Percentiles rank a stretch among this genome's conserved stretches.
Conservation (phyloP, 768 basidiomycete species). For the Roridomyces roridus region DNA sequence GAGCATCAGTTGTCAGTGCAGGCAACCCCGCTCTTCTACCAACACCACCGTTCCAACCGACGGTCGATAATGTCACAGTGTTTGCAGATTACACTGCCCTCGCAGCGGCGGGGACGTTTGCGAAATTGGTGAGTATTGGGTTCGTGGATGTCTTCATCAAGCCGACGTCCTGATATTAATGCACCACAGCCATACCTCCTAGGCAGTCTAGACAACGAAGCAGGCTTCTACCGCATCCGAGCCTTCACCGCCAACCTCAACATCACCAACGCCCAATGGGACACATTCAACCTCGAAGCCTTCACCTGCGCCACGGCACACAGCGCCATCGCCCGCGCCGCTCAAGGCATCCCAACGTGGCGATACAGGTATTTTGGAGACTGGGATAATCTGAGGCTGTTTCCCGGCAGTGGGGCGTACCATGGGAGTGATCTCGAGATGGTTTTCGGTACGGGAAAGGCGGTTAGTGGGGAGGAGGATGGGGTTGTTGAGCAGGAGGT, state of each 20-base stretch:
- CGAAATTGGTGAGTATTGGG: slow-evolving; percentile 16
- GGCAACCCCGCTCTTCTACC: slow-evolving; percentile 1
- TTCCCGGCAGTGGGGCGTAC: slow-evolving; percentile 13
- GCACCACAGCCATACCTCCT: slow-evolving; percentile 8
- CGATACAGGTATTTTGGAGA: slow-evolving; percentile 15
- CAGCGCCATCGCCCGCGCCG: slow-evolving; percentile 2
- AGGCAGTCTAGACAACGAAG: slow-evolving; percentile 9
- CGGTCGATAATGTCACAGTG: slow-evolving; percentile 11
- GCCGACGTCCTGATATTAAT: background rate
- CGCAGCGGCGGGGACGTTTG: slow-evolving; percentile 9
- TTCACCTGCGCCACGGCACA: slow-evolving; percentile 10
- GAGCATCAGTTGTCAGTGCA: slow-evolving; percentile 7
- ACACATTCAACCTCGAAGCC: background rate
- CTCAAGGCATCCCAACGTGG: slow-evolving; percentile 10
- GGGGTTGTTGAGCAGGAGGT: slow-evolving; percentile 2
- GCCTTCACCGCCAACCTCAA: slow-evolving; percentile 4
- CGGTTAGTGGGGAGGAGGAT: slow-evolving; percentile 6
- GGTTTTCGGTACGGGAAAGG: slow-evolving; percentile 10
- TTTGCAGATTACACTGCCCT: slow-evolving; percentile 9
- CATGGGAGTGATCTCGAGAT: slow-evolving; percentile 11
- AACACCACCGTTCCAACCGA: slow-evolving; percentile 11
- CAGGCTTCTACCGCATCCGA: slow-evolving; percentile 13
- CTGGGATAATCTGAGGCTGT: slow-evolving; percentile 14
- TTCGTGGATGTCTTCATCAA: background rate
- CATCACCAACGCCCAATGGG: slow-evolving; percentile 9